These are phyloP conservation scores for Galeopsis tetrahit DNA, from an alignment of 257 asterid genomes.

Conservation along the genomic window DNA sequence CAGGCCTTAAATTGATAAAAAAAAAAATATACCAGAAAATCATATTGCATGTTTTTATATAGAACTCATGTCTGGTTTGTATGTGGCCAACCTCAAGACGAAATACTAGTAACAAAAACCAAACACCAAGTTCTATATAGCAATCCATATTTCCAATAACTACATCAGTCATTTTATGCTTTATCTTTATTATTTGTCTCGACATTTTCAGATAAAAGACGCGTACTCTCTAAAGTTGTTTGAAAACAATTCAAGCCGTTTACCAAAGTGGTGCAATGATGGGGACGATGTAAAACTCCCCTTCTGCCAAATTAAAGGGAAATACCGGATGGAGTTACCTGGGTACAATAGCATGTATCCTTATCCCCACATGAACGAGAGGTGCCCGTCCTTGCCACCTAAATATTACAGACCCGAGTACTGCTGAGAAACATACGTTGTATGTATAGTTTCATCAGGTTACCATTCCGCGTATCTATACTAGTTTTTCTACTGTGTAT, in stretches of 20 bases:
- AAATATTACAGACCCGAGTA: slow-evolving; percentile 65
- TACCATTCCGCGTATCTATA: neutral
- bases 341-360: slow-evolving; percentile 73
- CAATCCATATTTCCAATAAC: neutral
- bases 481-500: slow-evolving; percentile 22
- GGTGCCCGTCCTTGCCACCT: slow-evolving; percentile 84
- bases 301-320: slow-evolving; percentile 82
- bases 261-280: slow-evolving; percentile 94
- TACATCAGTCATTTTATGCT: neutral
- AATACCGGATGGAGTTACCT: slow-evolving; percentile 85
- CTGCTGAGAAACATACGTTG: slow-evolving; percentile 53
- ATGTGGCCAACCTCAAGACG: neutral
- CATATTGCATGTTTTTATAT: neutral
- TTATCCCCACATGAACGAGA: slow-evolving; percentile 87
- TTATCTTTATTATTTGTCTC: neutral
- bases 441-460: neutral
- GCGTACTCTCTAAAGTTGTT: slow-evolving; percentile 77
- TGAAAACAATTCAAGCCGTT: slow-evolving; percentile 69
- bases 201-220: slow-evolving; percentile 80
- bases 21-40: neutral
- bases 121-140: neutral
- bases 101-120: neutral
- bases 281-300: slow-evolving; percentile 81
- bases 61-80: neutral
- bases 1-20: too few relatives aligned